Evolutionary conservation across 345 rosid species (phyloP), one percentile per base, ranked within the genome.

Genomic region (Eucalyptus tenuipes): DNA sequence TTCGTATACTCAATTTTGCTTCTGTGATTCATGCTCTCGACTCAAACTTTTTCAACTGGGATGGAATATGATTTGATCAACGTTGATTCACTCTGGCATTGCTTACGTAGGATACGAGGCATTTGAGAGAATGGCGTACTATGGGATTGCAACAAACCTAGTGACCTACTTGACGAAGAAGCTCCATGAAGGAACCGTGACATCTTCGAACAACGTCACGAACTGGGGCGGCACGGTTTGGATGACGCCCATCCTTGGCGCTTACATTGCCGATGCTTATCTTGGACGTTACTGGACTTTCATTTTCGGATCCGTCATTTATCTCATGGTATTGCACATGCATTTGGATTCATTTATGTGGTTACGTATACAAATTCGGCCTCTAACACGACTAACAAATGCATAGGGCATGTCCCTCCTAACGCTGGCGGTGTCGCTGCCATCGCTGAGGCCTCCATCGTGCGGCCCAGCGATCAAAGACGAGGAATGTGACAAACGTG

Each of bases 211-310:
- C 89, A 95, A 91, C 86, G 98, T 94, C 86, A 96, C 94, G 86
- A 93, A 93, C 91, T 96, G 95, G 95, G 88, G 37, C 25, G 97
- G 97, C 1, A 93, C 97, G 1, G 93, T 93, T 2, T 95, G 95
- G 95, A 91, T 96, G 92, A 88, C 94, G 5, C 96, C 98, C 6
- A 87, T 94, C 29, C 44, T 95, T 0, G 94, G 97, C 25, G 95
- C 97, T 89, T 95, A 94, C 84, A 59, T 94, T 37, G 96, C 97
- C 1, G 98, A 96, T 75, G 94, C 97, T 81, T 88, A 89, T 90
- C 93, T 95, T 1, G 97, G 97, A 5, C 93, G 68, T 61, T 94
- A 88, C 90, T 85, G 95, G 94, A 95, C 97, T 64, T 95, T 94
- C 52, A 5, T 94, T 87, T 22, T 88, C 66, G 89, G 94, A 11